Percentiles rank a stretch among this genome's conserved stretches.
phyloP scores from a whole-genome alignment of 2,329 filamentous ascomycete species.

The Calonectria fujianensis region DNA sequence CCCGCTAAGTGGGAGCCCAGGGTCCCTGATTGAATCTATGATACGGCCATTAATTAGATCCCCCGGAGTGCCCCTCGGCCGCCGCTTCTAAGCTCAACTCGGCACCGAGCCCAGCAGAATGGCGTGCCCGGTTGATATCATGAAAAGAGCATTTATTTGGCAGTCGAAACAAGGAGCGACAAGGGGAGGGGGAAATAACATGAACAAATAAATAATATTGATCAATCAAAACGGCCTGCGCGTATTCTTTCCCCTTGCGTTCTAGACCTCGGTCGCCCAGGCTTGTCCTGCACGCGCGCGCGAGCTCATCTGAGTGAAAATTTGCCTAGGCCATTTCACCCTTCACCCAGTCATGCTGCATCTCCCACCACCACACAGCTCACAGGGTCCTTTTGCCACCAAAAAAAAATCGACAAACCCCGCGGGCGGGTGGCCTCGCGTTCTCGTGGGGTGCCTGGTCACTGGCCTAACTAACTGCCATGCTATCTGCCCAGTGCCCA shows the following conservation, averaged over 20 bases:
- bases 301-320: constrained; percentile 30
- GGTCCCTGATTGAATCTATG: constrained; percentile 24
- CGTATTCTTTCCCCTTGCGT: constrained; percentile 27
- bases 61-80: not conserved
- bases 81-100: constrained; percentile 19
- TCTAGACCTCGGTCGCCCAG: constrained; percentile 23
- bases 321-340: constrained; percentile 30
- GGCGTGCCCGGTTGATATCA: constrained; percentile 18
- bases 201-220: not conserved
- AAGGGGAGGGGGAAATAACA: not conserved
- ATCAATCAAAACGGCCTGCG: not conserved
- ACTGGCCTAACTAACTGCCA: not conserved
- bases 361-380: constrained; percentile 17
- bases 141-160: not conserved
- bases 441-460: constrained; percentile 21
- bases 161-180: not conserved
- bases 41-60: constrained; percentile 27
- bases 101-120: constrained; percentile 10
- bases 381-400: constrained; percentile 14
- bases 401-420: constrained; percentile 14
- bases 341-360: constrained; percentile 23
- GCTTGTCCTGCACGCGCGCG: constrained; percentile 10
- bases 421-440: constrained; percentile 20
- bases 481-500: not conserved
- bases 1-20: constrained; percentile 17